Evolutionary conservation across 768 basidiomycete species (phyloP).

Genomic region (Sutorius australiensis): DNA sequence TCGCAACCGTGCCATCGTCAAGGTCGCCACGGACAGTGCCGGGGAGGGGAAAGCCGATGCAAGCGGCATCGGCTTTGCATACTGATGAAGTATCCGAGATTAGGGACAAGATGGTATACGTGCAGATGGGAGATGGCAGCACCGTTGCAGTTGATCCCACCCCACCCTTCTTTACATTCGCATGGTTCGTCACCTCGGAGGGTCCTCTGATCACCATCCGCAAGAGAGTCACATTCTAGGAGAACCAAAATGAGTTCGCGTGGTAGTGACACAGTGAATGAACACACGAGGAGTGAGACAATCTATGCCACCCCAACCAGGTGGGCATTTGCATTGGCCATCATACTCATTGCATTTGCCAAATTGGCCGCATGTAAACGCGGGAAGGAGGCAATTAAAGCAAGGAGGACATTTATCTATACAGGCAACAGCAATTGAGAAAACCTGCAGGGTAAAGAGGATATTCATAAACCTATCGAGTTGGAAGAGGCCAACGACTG

Average conservation of each 20-base stretch:
- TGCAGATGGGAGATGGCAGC: constrained; percentile 17
- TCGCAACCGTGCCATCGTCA: constrained; percentile 39
- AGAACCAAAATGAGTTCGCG: background rate
- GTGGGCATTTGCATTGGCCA: constrained; percentile 94
- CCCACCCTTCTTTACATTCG: constrained; percentile 93
- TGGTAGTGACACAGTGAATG: constrained; percentile 1
- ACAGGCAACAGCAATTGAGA: background rate
- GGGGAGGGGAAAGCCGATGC: constrained; percentile 69
- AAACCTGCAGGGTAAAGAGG: background rate
- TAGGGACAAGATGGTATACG: background rate
- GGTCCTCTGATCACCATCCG: constrained; percentile 82
- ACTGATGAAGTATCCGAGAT: constrained; percentile 45
- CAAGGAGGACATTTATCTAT: constrained; percentile 75
- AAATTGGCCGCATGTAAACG: constrained; percentile 89
- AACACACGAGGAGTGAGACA: constrained; percentile 86
- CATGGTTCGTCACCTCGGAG: constrained; percentile 77
- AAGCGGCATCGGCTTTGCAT: constrained; percentile 79
- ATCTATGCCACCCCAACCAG: constrained; percentile 97
- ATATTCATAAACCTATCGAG: constrained; percentile 11
- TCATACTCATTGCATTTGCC: constrained; percentile 88
- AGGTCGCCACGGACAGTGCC: constrained; percentile 39
- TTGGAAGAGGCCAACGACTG: constrained; percentile 22
- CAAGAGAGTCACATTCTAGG: constrained; percentile 89
- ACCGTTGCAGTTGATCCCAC: constrained; percentile 98
- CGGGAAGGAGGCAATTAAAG: constrained; percentile 94